Evolutionary conservation across 805 yeast genomes (phyloP), one percentile per base, ranked within the genome.

Genomic region (Starmerella tilneyi): DNA sequence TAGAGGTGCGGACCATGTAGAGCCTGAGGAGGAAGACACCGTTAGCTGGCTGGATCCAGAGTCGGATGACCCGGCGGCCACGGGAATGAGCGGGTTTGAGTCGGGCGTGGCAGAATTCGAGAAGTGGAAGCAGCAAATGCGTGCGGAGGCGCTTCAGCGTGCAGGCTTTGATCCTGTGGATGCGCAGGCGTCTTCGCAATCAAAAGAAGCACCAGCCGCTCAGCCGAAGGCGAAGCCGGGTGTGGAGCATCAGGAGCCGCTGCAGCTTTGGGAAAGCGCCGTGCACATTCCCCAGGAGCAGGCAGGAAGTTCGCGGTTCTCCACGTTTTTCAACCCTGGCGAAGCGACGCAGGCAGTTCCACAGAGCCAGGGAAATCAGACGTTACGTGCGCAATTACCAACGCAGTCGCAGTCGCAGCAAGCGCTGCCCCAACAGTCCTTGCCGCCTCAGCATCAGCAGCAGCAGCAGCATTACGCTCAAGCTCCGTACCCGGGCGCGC

Each of bases 51-150:
- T 50, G 26, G 57, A 46, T 22, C 50, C 54, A 4, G 43, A 41
- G 9, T 23, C 40, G n/a, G 39, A 26, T 9, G 44, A 30, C 8
- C 41, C 41, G 6, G 22, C 35, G 9, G 48, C 42, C 20, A 37
- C 43, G 22, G 55, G 47, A 11, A 20, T 48, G 9, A 47, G 37
- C 17, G 45, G 44, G 17, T 42, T 41, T 29, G 42, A 44, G 15
- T 43, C 35, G 9, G 29, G 49, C n/a, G 53, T 53, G 8, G 55
- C 49, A 19, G 58, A 55, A 43, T 56, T 56, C 42, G 60, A 56
- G 52, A 37, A 43, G 37, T 56, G 60, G 60, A 56, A 56, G 46
- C 42, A 21, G 40, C 40, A 15, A 48, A 53, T 35, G 29, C 22
- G 32, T 9, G 23, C 38, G 6, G 41, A 16, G 16, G 38, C 32